phyloP scores from a whole-genome alignment of 2,329 filamentous ascomycete genomes.

The Aureobasidium sp. region DNA sequence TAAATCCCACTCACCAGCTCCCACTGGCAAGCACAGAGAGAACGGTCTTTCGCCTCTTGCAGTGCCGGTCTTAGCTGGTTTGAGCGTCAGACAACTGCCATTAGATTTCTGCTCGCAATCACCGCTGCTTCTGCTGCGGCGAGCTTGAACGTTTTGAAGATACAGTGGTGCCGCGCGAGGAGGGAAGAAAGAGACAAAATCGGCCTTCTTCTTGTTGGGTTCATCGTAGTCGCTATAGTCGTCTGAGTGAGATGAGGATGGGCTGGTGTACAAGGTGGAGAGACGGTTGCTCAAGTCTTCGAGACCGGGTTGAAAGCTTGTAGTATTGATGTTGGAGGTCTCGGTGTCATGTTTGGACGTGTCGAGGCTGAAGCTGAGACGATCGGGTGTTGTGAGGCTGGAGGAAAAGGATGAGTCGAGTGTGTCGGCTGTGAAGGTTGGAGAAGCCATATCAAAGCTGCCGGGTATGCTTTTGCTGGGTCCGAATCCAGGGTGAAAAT shows the following conservation, averaged over 20 bases:
- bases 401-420: constrained; percentile 19
- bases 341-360: background rate
- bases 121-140: background rate
- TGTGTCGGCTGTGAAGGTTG: constrained; percentile 28
- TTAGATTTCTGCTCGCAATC: background rate
- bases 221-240: background rate
- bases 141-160: background rate
- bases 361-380: background rate
- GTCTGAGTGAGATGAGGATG: background rate
- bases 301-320: background rate
- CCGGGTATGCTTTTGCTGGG: constrained; percentile 1
- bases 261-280: background rate
- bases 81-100: background rate
- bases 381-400: background rate
- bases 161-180: background rate
- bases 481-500: constrained; percentile 2
- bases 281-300: constrained; percentile 6
- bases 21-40: background rate
- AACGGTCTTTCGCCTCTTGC: background rate
- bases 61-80: background rate
- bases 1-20: background rate
- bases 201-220: background rate
- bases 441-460: constrained; percentile 24
- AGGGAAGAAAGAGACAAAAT: background rate
- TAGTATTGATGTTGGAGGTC: background rate